A percentile compares a stretch with the other conserved stretches of the same genome.
These are phyloP conservation scores for Coleophoma cylindrospora DNA, from an alignment of 2,329 filamentous ascomycete genomes.

Conservation along the genomic window DNA sequence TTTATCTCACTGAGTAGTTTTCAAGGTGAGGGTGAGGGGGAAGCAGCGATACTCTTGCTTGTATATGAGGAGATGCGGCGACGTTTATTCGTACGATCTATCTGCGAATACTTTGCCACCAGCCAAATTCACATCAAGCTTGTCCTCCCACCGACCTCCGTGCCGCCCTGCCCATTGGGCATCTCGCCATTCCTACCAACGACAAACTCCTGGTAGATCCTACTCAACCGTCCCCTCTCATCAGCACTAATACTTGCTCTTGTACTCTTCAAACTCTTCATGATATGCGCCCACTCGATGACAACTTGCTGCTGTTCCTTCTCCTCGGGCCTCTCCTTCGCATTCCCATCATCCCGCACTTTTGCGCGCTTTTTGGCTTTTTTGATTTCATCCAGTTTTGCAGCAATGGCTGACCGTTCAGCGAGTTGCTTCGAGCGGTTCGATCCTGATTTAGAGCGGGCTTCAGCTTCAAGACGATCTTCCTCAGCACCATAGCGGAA, in stretches of 20 bases:
- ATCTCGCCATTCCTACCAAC: conserved; percentile 91
- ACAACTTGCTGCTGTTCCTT: conserved; percentile 62
- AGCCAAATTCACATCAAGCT: conserved; percentile 70
- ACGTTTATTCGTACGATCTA: too few relatives aligned
- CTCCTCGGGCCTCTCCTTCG: conserved; percentile 26
- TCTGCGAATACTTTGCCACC: too few relatives aligned
- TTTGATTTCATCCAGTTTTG: conserved; percentile 80
- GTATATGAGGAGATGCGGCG: too few relatives aligned
- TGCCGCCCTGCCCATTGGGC: conserved; percentile 86
- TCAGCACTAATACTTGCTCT: conserved; percentile 76
- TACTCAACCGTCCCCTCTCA: conserved; percentile 68
- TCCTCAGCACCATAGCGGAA: conserved; percentile 72
- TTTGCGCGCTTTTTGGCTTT: conserved; percentile 47
- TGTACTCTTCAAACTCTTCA: conserved; percentile 70
- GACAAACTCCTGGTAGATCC: conserved; percentile 91
- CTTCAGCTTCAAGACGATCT: conserved; percentile 36
- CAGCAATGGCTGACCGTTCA: conserved; percentile 71
- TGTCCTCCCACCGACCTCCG: conserved; percentile 85
- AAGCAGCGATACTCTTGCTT: too few relatives aligned
- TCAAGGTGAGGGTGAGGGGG: too few relatives aligned
- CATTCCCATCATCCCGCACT: conserved; percentile 14
- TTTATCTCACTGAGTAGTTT: too few relatives aligned
- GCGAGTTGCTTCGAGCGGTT: conserved; percentile 54
- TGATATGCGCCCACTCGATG: conserved; percentile 79
- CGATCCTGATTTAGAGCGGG: conserved; percentile 35